Evolutionary conservation across 2,329 filamentous ascomycete genomes (phyloP).

Genomic region (Cladosporium sp.): DNA sequence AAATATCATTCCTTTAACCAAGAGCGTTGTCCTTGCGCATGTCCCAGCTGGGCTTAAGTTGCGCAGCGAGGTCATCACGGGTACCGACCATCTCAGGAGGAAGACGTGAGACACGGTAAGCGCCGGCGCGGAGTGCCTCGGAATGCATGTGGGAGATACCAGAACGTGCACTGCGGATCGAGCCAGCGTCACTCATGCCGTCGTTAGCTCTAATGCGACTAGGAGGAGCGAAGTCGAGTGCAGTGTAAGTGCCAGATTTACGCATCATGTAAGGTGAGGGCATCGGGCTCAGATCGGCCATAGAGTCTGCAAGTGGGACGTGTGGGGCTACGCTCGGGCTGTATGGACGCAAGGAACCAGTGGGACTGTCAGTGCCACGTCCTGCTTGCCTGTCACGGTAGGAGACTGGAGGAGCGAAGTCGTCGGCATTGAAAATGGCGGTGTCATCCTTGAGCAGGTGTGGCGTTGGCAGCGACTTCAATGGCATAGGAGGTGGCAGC

Average conservation of each 20-base stretch:
- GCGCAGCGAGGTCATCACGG: constrained; percentile 58
- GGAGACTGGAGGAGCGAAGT: constrained; percentile 75
- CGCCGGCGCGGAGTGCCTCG: constrained; percentile 71
- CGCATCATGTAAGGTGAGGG: constrained; percentile 82
- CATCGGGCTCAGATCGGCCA: constrained; percentile 78
- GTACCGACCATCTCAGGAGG: constrained; percentile 80
- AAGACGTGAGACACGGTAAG: constrained; percentile 80
- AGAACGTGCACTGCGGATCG: constrained; percentile 65
- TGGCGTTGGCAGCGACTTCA: constrained; percentile 78
- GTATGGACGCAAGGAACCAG: constrained; percentile 62
- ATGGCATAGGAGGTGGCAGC: constrained; percentile 66
- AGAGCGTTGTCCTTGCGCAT: constrained; percentile 32
- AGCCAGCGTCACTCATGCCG: constrained; percentile 43
- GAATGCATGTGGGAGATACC: constrained; percentile 69
- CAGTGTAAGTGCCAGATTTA: constrained; percentile 74
- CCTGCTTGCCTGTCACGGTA: constrained; percentile 65
- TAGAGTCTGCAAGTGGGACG: constrained; percentile 75
- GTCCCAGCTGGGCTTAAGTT: constrained; percentile 56
- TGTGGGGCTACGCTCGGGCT: constrained; percentile 67
- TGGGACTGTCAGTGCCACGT: constrained; percentile 55
- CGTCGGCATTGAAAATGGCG: constrained; percentile 63
- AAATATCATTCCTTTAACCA: background rate
- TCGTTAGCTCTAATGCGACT: constrained; percentile 59
- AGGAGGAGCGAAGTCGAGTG: constrained; percentile 75
- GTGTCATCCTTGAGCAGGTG: constrained; percentile 76